phyloP scores from a whole-genome alignment of 257 asterid genomes.

The Ilex aquifolium region DNA sequence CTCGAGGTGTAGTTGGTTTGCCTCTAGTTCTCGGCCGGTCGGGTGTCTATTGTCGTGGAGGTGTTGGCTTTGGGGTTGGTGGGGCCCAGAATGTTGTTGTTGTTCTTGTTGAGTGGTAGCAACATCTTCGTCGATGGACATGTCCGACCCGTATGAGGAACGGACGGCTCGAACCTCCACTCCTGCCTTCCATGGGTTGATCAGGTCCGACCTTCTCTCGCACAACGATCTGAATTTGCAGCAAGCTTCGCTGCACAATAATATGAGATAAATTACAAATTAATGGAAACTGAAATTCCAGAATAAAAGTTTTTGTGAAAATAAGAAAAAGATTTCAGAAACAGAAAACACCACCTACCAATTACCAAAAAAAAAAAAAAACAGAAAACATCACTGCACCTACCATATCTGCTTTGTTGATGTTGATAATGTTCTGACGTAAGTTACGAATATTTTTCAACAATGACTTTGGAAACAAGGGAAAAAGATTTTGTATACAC shows the following conservation, averaged over 20 bases:
- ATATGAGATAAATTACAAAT: not conserved
- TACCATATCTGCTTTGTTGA: not conserved
- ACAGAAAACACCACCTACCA: not conserved
- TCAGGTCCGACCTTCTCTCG: constrained; percentile 55
- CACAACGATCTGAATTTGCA: constrained; percentile 52
- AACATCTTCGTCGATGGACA: constrained; percentile 36
- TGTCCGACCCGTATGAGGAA: constrained; percentile 43
- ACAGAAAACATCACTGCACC: constrained; percentile 17
- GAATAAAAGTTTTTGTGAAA: too few species aligned
- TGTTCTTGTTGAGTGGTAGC: too few species aligned
- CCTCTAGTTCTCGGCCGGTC: too few species aligned
- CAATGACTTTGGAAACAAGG: too few species aligned
- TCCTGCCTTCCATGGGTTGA: constrained; percentile 40
- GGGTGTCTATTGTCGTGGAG: not conserved
- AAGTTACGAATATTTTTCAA: not conserved
- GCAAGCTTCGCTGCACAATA: constrained; percentile 77
- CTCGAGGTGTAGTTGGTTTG: not conserved
- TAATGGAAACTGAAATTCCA: too few species aligned
- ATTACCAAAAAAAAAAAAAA: too few species aligned
- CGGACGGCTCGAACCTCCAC: constrained; percentile 49
- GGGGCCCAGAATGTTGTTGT: constrained; percentile 1
- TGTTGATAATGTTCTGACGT: constrained; percentile 13
- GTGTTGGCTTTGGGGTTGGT: constrained; percentile 12
- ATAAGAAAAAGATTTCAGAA: not conserved
- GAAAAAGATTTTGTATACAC: too few species aligned